A percentile compares a stretch with the other conserved stretches of the same genome.
phyloP scores from a whole-genome alignment of 345 rosid genomes.

The Salix suchowensis region DNA sequence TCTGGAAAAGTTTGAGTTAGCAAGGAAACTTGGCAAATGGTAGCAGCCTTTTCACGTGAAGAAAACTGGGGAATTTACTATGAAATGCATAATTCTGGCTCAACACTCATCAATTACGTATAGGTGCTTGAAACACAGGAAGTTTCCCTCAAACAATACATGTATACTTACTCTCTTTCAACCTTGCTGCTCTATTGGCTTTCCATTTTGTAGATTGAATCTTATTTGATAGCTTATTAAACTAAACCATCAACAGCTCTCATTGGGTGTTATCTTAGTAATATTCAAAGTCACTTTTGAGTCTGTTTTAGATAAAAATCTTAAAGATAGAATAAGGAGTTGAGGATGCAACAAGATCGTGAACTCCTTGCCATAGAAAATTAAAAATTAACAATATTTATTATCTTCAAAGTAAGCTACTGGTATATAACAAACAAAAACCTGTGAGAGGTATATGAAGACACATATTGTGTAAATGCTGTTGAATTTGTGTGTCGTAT shows the following conservation, averaged over 20 bases:
- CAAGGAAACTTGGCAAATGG: conserved; percentile 6
- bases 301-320: neutral
- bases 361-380: neutral
- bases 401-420: neutral
- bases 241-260: neutral
- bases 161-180: neutral
- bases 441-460: neutral
- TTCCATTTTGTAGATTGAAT: neutral
- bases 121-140: neutral
- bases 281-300: neutral
- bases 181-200: neutral
- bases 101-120: neutral
- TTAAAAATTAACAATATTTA: neutral
- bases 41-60: neutral
- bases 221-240: neutral
- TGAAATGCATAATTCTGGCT: neutral
- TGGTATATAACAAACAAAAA: neutral
- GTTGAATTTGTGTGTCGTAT: neutral
- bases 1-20: conserved; percentile 29
- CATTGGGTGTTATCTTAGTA: too few relatives aligned
- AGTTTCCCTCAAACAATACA: neutral
- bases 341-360: neutral
- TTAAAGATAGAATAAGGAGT: neutral
- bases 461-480: neutral
- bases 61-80: neutral